phyloP scores from a whole-genome alignment of 805 yeast genomes.

The Lachancea lanzarotensis region DNA sequence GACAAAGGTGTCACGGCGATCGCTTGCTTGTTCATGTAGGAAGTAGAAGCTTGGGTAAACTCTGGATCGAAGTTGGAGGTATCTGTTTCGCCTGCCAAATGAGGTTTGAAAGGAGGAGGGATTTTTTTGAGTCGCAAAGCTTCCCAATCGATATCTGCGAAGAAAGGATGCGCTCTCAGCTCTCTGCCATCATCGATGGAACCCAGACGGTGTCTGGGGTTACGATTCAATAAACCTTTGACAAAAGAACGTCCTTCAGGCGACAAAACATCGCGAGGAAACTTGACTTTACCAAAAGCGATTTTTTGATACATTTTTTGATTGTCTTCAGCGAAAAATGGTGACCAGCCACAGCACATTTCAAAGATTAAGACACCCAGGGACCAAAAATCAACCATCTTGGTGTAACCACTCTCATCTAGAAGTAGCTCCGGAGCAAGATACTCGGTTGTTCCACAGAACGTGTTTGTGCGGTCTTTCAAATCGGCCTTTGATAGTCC shows the following conservation, averaged over 20 bases:
- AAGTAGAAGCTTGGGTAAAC: slow-evolving; percentile 86
- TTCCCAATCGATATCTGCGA: slow-evolving; percentile 88
- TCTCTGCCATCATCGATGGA: slow-evolving; percentile 89
- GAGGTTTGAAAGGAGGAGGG: slow-evolving; percentile 97
- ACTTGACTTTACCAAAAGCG: slow-evolving; percentile 96
- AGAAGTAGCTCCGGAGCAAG: slow-evolving; percentile 93
- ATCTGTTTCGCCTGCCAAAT: slow-evolving; percentile 81
- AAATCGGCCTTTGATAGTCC: slow-evolving; percentile 93
- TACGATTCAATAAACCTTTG: slow-evolving; percentile 88
- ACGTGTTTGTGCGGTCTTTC: slow-evolving; percentile 87
- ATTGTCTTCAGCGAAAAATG: slow-evolving; percentile 94
- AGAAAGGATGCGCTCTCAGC: slow-evolving; percentile 85
- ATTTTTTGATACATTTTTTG: slow-evolving; percentile 99
- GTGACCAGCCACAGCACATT: slow-evolving; percentile 99
- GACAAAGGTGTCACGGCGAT: slow-evolving; percentile 62
- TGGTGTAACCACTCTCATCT: slow-evolving; percentile 94
- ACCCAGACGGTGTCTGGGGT: slow-evolving; percentile 92
- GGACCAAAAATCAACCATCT: slow-evolving; percentile 99
- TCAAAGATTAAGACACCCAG: slow-evolving; percentile 93
- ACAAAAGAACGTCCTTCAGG: slow-evolving; percentile 93
- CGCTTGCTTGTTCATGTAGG: slow-evolving; percentile 61
- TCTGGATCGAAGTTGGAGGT: slow-evolving; percentile 98
- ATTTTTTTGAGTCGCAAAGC: slow-evolving; percentile 68
- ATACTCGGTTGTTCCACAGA: slow-evolving; percentile 98
- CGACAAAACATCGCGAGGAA: slow-evolving; percentile 91